phyloP scores from a whole-genome alignment of 2,329 filamentous ascomycete genomes.

The Didymella keratinophila region DNA sequence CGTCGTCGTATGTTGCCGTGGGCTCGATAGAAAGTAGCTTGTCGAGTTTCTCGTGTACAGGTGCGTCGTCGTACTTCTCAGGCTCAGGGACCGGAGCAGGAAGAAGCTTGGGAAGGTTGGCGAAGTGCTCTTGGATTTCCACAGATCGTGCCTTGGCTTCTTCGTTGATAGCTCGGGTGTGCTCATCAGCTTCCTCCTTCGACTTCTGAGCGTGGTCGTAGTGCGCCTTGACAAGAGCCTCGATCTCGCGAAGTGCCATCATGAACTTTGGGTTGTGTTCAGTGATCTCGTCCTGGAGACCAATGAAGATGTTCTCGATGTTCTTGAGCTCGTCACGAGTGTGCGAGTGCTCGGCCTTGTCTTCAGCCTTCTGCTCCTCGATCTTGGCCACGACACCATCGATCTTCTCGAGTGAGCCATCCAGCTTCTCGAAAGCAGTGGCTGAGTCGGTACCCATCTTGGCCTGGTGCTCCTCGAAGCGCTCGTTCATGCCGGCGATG shows the following conservation, averaged over 20 bases:
- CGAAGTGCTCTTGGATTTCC: slow-evolving; percentile 52
- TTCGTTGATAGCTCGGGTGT: slow-evolving; percentile 53
- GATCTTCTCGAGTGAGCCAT: slow-evolving; percentile 70
- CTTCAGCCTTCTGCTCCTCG: slow-evolving; percentile 76
- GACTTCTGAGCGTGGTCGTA: slow-evolving; percentile 82
- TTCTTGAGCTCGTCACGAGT: slow-evolving; percentile 83
- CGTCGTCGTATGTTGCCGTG: slow-evolving; percentile 50
- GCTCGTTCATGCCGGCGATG: slow-evolving; percentile 59
- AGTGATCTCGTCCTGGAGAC: slow-evolving; percentile 77
- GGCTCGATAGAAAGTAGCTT: slow-evolving; percentile 60
- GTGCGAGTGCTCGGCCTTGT: slow-evolving; percentile 80
- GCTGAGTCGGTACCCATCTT: slow-evolving; percentile 88
- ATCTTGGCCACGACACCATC: slow-evolving; percentile 78
- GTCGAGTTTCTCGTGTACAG: slow-evolving; percentile 64
- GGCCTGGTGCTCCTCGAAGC: slow-evolving; percentile 82
- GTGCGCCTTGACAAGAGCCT: slow-evolving; percentile 82
- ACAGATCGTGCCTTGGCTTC: slow-evolving; percentile 54
- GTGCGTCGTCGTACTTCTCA: slow-evolving; percentile 63
- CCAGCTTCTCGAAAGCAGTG: slow-evolving; percentile 80
- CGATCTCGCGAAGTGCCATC: slow-evolving; percentile 84
- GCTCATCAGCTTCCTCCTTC: slow-evolving; percentile 55
- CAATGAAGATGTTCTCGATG: slow-evolving; percentile 74
- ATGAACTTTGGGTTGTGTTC: slow-evolving; percentile 91
- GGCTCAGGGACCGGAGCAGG: slow-evolving; percentile 49
- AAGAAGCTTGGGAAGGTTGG: slow-evolving; percentile 55